Conservation (phyloP, 2,329 filamentous ascomycete genomes). For the Phyllosticta ampelicida region DNA sequence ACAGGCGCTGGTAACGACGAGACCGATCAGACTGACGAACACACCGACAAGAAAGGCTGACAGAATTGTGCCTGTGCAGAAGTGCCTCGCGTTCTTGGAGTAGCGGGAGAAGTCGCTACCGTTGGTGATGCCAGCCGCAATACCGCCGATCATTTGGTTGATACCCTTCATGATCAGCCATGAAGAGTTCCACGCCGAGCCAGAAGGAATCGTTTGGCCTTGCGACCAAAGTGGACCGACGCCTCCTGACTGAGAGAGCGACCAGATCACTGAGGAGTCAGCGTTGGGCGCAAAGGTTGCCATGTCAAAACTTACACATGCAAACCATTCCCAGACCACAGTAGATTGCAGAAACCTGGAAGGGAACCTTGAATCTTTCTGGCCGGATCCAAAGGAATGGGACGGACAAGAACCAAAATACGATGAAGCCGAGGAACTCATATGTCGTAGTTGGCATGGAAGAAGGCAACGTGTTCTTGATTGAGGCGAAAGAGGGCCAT, state of each 20-base stretch:
- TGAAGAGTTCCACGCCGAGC: conserved; percentile 28
- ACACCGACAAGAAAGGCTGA: conserved; percentile 32
- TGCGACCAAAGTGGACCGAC: conserved; percentile 34
- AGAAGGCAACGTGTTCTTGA: conserved; percentile 23
- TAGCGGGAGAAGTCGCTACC: conserved; percentile 38
- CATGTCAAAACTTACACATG: not conserved
- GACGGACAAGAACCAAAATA: conserved; percentile 25
- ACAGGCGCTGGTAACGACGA: conserved; percentile 31
- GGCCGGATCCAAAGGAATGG: conserved; percentile 41
- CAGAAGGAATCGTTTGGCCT: conserved; percentile 26
- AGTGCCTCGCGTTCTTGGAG: conserved; percentile 24
- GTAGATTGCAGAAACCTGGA: conserved; percentile 34
- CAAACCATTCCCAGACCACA: conserved; percentile 37
- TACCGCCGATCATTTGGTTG: conserved; percentile 32
- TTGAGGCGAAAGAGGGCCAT: conserved; percentile 25
- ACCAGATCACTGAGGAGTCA: conserved; percentile 37
- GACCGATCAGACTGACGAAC: conserved; percentile 33
- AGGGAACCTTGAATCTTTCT: conserved; percentile 40
- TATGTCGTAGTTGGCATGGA: conserved; percentile 26
- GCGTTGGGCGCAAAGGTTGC: not conserved
- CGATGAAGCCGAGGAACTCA: conserved; percentile 25
- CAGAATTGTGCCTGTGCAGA: conserved; percentile 30
- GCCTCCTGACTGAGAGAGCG: conserved; percentile 33
- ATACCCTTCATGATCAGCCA: conserved; percentile 39
- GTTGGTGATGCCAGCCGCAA: conserved; percentile 34